Evolutionary conservation across 2,329 filamentous ascomycete species (phyloP), one percentile per base, ranked within the genome.

Genomic region (Botrytis fragariae): DNA sequence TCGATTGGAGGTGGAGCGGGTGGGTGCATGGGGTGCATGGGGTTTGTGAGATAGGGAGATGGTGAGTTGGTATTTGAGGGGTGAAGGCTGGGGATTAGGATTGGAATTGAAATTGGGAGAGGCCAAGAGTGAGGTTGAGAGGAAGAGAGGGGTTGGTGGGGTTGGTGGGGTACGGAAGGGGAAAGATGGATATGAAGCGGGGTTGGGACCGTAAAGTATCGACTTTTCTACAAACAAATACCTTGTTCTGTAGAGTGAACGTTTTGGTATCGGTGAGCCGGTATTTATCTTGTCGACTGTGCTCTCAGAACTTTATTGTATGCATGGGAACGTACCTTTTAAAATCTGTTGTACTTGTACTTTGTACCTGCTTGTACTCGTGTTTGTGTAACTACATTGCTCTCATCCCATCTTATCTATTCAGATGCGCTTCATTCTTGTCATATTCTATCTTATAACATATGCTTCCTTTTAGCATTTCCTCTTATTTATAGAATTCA

Each of bases 401-500:
- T 29, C 4, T 29, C 25, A 29, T 39, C 37, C 9, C 39, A 10
- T 63, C 25, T 63, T 18, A 10, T 63, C 35, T 63, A 29, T 29
- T n/a, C 8, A n/a, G 25, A 20, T 42, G 4, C 3, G 8, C 20
- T 29, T 42, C 16, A 42, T 39, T 20, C 8, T 61, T 25, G 14
- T 18, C 25, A 39, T 61, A 7, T 42, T 63, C 25, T 42, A n/a
- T 29, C 10, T 5, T 42, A 39, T 29, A n/a, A 9, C n/a, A 18
- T 5, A 20, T 12, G 1, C 14, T 39, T 42, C 4, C 7, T 10
- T 29, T n/a, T 20, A 16, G 2, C 4, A 20, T n/a, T 63, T 42
- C 3, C 16, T n/a, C 8, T 1, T 29, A 2, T 18, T n/a, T n/a
- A n/a, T n/a, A n/a, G 32, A 57, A 12, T n/a, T 0, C 12, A 12